Evolutionary conservation across 2,329 filamentous ascomycete genomes (phyloP), one percentile per base, ranked within the genome.

Genomic region (Colletotrichum australisinense): DNA sequence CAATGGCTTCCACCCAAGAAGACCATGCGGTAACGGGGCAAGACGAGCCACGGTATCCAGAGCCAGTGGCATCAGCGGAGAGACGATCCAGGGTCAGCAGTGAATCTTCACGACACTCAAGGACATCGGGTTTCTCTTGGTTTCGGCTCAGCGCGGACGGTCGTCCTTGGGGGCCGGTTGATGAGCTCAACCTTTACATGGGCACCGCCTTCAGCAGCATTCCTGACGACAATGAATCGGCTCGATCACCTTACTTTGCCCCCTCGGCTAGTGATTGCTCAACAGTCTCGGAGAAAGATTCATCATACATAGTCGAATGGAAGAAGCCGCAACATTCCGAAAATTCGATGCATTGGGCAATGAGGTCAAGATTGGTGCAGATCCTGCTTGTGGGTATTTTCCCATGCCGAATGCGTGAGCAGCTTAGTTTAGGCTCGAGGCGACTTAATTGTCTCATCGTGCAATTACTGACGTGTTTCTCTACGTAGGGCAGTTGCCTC

Each of bases 181-280:
- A 70, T 30, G 71, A 73, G 67, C 46, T 71, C 3, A 73, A 24
- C 22, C 60, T 73, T 9, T 73, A 70, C 55, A 73, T 73, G 60
- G 60, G 70, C 35, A 56, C 70, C 5, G 71, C 71, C 7, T 73
- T 73, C 22, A 71, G 67, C 30, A 71, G 67, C 49, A 73, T 73
- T 4, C 67, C 67, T 9, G 67, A 70, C 22, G 66, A 70, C 4
- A 28, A 62, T 26, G 30, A 60, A 26, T 65, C 60, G 14, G n/a
- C 22, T 14, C 70, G 28, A 30, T 66, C 70, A 4, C 67, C 67
- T 12, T 52, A 56, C 4, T 62, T 60, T 30, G 9, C 26, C 8
- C 4, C 55, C 1, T 46, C 38, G 7, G n/a, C 30, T 5, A n/a
- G 26, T 8, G 55, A 59, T 22, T 16, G 8, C 5, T 53, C 55